Conservation (phyloP, 2,329 filamentous ascomycete genomes). For the Colletotrichum abscissum region DNA sequence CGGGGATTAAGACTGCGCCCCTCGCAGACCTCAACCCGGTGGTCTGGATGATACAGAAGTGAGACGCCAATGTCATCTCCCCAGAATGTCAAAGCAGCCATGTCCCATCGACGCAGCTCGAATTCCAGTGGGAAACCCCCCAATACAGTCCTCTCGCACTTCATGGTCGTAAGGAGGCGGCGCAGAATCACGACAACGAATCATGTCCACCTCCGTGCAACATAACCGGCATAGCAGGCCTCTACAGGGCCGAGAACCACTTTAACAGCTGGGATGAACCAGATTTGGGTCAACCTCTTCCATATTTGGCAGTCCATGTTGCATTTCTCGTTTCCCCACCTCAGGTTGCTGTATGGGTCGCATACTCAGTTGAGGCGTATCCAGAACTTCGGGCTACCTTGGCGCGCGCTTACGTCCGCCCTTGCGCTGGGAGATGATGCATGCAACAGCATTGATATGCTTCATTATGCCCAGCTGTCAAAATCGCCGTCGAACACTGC, state of each 20-base stretch:
- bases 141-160: not conserved
- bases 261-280: not conserved
- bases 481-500: not conserved
- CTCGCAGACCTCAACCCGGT: not conserved
- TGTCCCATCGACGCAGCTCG: not conserved
- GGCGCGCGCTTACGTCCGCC: not conserved
- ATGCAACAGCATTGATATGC: not conserved
- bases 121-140: not conserved
- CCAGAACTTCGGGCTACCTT: not conserved
- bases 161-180: not conserved
- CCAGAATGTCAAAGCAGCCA: not conserved
- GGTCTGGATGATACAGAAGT: not conserved
- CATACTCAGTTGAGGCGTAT: not conserved
- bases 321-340: too few species aligned
- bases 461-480: not conserved
- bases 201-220: not conserved
- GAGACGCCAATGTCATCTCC: not conserved
- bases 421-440: not conserved
- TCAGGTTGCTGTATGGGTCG: not conserved
- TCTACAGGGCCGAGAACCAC: not conserved
- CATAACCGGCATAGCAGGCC: not conserved
- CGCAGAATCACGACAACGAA: not conserved
- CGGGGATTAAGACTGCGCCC: not conserved
- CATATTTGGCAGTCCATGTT: too few species aligned
- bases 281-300: not conserved